Percentiles rank a stretch among this genome's conserved stretches.
Conservation (phyloP, 2,329 filamentous ascomycete species). For the Aspergillus intermedius region DNA sequence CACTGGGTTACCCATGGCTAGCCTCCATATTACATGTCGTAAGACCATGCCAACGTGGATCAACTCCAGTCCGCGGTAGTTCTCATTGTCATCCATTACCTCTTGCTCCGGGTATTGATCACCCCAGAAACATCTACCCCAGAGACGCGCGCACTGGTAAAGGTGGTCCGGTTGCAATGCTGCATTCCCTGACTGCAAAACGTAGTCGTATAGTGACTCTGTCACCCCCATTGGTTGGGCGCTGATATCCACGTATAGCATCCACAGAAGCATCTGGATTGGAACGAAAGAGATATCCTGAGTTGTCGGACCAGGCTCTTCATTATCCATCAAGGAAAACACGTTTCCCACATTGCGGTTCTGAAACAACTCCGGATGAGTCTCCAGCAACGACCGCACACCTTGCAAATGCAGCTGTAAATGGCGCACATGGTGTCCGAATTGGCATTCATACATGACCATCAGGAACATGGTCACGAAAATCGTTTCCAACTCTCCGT, state of each 20-base stretch:
- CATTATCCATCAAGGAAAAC: conserved; percentile 16
- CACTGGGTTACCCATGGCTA: conserved; percentile 16
- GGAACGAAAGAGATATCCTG: conserved; percentile 28
- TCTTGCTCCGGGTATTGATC: conserved; percentile 31
- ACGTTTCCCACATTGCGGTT: conserved; percentile 24
- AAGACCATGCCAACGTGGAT: conserved; percentile 24
- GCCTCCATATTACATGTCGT: conserved; percentile 25
- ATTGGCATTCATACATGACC: conserved; percentile 32
- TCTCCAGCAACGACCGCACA: conserved; percentile 29
- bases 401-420: conserved; percentile 32
- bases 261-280: conserved; percentile 31
- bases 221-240: conserved; percentile 22
- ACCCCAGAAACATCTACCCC: conserved; percentile 32
- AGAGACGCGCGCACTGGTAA: conserved; percentile 28
- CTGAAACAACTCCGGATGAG: conserved; percentile 28
- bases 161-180: conserved; percentile 28
- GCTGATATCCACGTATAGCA: conserved; percentile 27
- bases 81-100: conserved; percentile 34
- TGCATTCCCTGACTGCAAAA: conserved; percentile 24
- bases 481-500: conserved; percentile 26
- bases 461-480: conserved; percentile 34
- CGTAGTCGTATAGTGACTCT: conserved; percentile 28
- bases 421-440: conserved; percentile 28
- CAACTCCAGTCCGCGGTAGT: conserved; percentile 30
- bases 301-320: conserved; percentile 6